Conservation (phyloP, 1,284 basidiomycete genomes). For the Termitomyces sp. region DNA sequence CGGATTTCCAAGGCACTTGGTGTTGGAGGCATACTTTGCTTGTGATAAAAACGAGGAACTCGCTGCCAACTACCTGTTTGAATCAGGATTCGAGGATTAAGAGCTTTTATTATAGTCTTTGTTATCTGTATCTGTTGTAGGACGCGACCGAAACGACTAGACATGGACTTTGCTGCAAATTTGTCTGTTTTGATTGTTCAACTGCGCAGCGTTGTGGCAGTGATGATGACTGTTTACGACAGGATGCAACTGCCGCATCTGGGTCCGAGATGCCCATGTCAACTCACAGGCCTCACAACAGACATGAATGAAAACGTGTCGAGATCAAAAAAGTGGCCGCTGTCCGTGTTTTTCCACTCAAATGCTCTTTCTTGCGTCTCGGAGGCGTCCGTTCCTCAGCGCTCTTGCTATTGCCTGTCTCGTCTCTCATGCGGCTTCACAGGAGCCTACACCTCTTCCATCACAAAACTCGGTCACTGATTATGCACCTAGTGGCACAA, state of each 20-base stretch:
- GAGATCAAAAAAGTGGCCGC: neutral
- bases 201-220: neutral
- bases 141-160: neutral
- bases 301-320: neutral
- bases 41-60: constrained; percentile 96
- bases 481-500: constrained; percentile 47
- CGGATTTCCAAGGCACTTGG: constrained; percentile 78
- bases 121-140: constrained; percentile 1
- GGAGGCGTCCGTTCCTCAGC: neutral
- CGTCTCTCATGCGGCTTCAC: constrained; percentile 6
- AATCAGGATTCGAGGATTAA: constrained; percentile 59
- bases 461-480: constrained; percentile 32
- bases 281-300: neutral
- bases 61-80: constrained; percentile 89
- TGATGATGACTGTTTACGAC: neutral
- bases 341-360: neutral
- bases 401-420: constrained; percentile 2
- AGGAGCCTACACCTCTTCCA: constrained; percentile 10
- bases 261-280: neutral
- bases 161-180: neutral
- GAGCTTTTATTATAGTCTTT: neutral
- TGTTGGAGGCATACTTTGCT: constrained; percentile 82
- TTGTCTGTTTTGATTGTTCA: neutral
- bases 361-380: neutral
- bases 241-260: neutral